Conservation (phyloP, 805 yeast species). For the Wickerhamomyces strasburgensis region DNA sequence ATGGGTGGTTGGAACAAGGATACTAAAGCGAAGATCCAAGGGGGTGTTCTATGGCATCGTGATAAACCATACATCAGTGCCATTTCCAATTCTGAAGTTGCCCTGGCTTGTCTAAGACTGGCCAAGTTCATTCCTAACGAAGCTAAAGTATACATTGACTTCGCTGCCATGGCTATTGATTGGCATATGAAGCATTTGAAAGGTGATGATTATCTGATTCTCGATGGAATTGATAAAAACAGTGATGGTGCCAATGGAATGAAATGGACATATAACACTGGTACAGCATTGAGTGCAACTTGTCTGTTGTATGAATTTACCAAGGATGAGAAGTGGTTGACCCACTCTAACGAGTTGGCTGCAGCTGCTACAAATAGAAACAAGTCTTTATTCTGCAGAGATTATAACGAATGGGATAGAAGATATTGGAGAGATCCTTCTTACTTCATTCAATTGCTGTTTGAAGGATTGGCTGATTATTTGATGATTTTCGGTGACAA, state of each 20-base stretch:
- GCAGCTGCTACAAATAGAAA: slow-evolving; percentile 54
- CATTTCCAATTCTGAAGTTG: slow-evolving; percentile 65
- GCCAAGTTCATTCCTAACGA: slow-evolving; percentile 50
- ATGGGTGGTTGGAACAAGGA: slow-evolving; percentile 57
- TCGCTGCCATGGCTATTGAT: slow-evolving; percentile 55
- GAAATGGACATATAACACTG: slow-evolving; percentile 67
- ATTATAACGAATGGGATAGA: slow-evolving; percentile 38
- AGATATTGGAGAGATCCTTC: slow-evolving; percentile 64
- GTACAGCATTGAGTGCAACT: slow-evolving; percentile 56
- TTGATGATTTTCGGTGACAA: slow-evolving; percentile 41
- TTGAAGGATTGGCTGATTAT: slow-evolving; percentile 68
- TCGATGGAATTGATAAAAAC: slow-evolving; percentile 51
- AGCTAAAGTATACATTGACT: slow-evolving; percentile 41
- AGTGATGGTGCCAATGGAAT: slow-evolving; percentile 39
- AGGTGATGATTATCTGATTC: slow-evolving; percentile 47
- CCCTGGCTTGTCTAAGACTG: slow-evolving; percentile 54
- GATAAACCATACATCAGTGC: slow-evolving; percentile 55
- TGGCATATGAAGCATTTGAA: slow-evolving; percentile 56
- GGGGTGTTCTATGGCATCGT: slow-evolving; percentile 69
- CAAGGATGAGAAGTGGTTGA: slow-evolving; percentile 44
- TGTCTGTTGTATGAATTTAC: slow-evolving; percentile 47
- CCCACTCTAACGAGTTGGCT: slow-evolving; percentile 32
- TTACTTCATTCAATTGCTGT: slow-evolving; percentile 56
- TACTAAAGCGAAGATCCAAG: slow-evolving; percentile 27
- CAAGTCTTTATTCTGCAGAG: slow-evolving; percentile 58